A percentile compares a stretch with the other conserved stretches of the same genome.
These are phyloP conservation scores for Termitomyces sp. DNA, from an alignment of 768 basidiomycete genomes.

Conservation along the genomic window DNA sequence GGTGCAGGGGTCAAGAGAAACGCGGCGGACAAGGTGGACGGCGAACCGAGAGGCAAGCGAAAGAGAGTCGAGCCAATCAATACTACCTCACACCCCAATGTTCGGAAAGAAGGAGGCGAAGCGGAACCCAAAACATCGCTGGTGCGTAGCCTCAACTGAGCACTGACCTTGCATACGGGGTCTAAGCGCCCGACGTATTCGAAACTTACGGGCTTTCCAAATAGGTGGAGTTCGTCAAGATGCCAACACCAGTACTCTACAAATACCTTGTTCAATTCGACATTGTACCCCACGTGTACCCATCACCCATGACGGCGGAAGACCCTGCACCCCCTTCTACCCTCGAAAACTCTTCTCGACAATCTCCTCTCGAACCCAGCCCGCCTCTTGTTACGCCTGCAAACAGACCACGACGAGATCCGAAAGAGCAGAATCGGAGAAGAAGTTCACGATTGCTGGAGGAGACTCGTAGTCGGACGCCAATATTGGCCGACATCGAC, in stretches of 20 bases:
- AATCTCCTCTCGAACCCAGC: slow-evolving; percentile 47
- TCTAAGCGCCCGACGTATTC: not conserved
- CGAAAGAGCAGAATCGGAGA: slow-evolving; percentile 56
- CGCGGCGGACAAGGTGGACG: slow-evolving; percentile 64
- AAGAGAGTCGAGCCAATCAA: slow-evolving; percentile 56
- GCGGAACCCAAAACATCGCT: slow-evolving; percentile 39
- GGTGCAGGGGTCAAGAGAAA: slow-evolving; percentile 55
- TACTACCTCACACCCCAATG: slow-evolving; percentile 18
- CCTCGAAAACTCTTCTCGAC: slow-evolving; percentile 48
- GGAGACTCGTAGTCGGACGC: slow-evolving; percentile 48
- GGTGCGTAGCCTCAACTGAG: slow-evolving; percentile 29
- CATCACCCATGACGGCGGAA: slow-evolving; percentile 61
- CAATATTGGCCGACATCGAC: slow-evolving; percentile 66
- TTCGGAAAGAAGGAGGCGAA: slow-evolving; percentile 33
- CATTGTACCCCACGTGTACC: slow-evolving; percentile 66
- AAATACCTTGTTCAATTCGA: slow-evolving; percentile 74
- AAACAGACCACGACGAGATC: slow-evolving; percentile 70
- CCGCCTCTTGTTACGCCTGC: slow-evolving; percentile 56
- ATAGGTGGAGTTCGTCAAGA: slow-evolving; percentile 74
- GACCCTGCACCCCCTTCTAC: slow-evolving; percentile 70
- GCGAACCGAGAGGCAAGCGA: slow-evolving; percentile 72
- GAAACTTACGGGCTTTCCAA: slow-evolving; percentile 1
- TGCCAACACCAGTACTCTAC: slow-evolving; percentile 63
- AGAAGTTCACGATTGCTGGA: slow-evolving; percentile 73
- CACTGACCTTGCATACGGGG: not conserved